These are phyloP conservation scores for Claviceps cyperi DNA, from an alignment of 2,329 filamentous ascomycete species.

Conservation along the genomic window DNA sequence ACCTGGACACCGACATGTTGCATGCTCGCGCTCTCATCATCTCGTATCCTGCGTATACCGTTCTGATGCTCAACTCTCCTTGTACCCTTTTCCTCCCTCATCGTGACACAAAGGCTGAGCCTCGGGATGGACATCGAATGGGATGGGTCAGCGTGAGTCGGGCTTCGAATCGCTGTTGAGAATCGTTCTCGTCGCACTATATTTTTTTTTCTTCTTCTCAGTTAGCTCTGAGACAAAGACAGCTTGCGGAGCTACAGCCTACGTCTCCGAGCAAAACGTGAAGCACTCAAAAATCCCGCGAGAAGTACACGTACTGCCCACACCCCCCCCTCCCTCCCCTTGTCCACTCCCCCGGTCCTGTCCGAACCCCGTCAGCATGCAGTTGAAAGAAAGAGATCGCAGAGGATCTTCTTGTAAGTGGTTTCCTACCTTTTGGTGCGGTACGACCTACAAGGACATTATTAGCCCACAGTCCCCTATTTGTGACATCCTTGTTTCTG, in stretches of 20 bases:
- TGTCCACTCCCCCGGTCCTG: constrained; percentile 1
- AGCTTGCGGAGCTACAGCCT: neutral
- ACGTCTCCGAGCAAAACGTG: neutral
- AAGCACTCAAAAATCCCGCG: neutral
- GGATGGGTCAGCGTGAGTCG: too few relatives aligned
- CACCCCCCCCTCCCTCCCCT: neutral
- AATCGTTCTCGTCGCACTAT: neutral
- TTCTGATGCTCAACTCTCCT: neutral
- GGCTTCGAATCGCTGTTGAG: neutral
- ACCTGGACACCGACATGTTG: neutral
- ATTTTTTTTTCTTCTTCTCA: neutral
- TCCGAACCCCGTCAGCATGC: constrained; percentile 2
- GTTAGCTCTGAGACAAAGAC: neutral
- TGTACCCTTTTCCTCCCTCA: neutral
- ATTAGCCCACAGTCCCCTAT: neutral
- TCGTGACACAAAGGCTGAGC: neutral
- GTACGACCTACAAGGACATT: constrained; percentile 1
- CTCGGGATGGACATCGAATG: neutral
- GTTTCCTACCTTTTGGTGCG: neutral
- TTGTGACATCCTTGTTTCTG: neutral
- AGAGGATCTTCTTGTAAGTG: constrained; percentile 6
- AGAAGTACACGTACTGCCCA: neutral
- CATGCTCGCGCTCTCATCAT: neutral
- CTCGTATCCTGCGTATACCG: constrained; percentile 1
- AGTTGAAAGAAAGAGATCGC: constrained; percentile 6